phyloP scores from a whole-genome alignment of 345 rosid species.

The Lepidium africanum region DNA sequence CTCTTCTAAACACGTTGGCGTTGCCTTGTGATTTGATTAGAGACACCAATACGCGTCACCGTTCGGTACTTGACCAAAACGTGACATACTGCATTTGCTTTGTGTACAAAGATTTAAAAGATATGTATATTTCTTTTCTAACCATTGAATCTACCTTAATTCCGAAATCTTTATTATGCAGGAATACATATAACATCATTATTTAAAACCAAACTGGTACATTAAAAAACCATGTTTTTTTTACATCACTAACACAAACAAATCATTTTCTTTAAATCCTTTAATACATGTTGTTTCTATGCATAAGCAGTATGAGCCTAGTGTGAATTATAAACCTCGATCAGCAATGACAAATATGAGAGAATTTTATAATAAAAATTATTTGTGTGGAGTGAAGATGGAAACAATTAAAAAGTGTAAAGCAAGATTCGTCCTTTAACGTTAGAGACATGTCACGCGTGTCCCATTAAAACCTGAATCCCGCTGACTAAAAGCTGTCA shows the following conservation, averaged over 20 bases:
- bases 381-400: not conserved
- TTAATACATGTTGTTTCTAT: too few relatives aligned
- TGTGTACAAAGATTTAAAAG: not conserved
- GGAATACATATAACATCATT: too few relatives aligned
- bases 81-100: not conserved
- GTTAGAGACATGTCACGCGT: constrained; percentile 15
- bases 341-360: not conserved
- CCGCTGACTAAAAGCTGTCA: constrained; percentile 18
- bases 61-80: not conserved
- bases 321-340: too few relatives aligned
- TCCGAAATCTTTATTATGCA: too few relatives aligned
- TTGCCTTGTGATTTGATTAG: not conserved
- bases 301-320: too few relatives aligned
- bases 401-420: constrained; percentile 2
- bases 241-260: too few relatives aligned
- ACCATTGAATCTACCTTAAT: too few relatives aligned
- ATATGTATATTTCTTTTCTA: too few relatives aligned
- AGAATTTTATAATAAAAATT: not conserved
- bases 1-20: constrained; percentile 15
- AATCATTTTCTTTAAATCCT: too few relatives aligned
- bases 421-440: constrained; percentile 2
- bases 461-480: constrained; percentile 18
- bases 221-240: too few relatives aligned
- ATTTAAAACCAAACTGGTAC: too few relatives aligned
- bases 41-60: not conserved